Base-by-base conservation (phyloP, 495 filamentous ascomycete genomes). In the Talaromyces ruber region DNA sequence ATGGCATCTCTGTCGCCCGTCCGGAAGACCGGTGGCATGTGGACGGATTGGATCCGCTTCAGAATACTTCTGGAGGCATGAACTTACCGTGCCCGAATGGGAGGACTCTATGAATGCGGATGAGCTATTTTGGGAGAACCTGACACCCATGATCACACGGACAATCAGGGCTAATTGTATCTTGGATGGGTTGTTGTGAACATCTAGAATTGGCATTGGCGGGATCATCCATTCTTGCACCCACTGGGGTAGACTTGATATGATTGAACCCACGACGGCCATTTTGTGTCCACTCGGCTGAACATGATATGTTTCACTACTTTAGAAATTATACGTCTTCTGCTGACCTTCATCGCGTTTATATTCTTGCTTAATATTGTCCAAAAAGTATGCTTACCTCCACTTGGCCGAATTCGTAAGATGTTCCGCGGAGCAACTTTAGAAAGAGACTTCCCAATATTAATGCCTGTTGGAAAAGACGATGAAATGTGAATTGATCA, bases 21-120 rank as follows among this genome's bases (percentile, higher is more conserved):
- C 73, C 0, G 65, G 67, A 6, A 69, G 68, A 59, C 66, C 77
- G n/a, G 62, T 71, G 18, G 77, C 71, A 5, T 67, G 68, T 60
- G 77, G 77, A n/a, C 66, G 77, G 30, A 79, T 80, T 54, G 77
- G 77, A 1, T 73, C 68, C 4, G 16, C 62, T 3, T 51, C 60
- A 5, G 73, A 69, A 11, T 67, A 72, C 4, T 60, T 76, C 16
- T 78, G 74, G 76, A 61, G 76, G 34, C 70, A 73, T 64, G 77
- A 79, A 63, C 72, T 77, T 60, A 74, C 62, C 16, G 65, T 68
- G 18, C 28, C 43, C 4, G 32, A 60, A 18, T 52, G 51, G 34
- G 65, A 66, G n/a, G 61, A 67, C 3, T 34, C 32, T 29, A 55
- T 53, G 51, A 60, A 60, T 7, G 39, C 39, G 39, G 16, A 43